Evolutionary conservation across 768 basidiomycete genomes (phyloP).

Genomic region (Lentinula boryana): DNA sequence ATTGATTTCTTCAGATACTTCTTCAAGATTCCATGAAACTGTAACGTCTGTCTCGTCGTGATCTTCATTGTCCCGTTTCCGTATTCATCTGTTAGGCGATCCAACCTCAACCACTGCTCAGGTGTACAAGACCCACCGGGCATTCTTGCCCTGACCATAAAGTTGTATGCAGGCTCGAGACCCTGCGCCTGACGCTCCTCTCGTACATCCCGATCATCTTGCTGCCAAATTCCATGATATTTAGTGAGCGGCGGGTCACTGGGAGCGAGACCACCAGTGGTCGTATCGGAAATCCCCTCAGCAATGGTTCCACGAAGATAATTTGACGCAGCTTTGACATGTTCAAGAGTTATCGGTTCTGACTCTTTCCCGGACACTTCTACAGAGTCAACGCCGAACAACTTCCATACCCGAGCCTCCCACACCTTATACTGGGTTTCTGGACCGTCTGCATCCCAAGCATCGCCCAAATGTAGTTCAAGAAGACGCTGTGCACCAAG

Average conservation of each 20-base stretch:
- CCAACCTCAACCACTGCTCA: conserved; percentile 92
- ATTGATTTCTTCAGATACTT: conserved; percentile 92
- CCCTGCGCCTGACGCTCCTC: conserved; percentile 92
- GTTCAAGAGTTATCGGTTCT: conserved; percentile 97
- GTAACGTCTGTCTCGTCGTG: conserved; percentile 97
- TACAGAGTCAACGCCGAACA: conserved; percentile 82
- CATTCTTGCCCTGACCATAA: conserved; percentile 98
- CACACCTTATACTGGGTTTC: conserved; percentile 94
- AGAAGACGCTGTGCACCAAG: conserved; percentile 77
- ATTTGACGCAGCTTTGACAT: conserved; percentile 94
- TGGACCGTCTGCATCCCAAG: conserved; percentile 94
- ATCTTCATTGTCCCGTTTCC: conserved; percentile 94
- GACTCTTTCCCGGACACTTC: conserved; percentile 93
- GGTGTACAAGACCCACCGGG: conserved; percentile 93
- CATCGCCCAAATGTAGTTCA: conserved; percentile 83
- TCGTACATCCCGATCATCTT: conserved; percentile 97
- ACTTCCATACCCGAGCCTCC: conserved; percentile 93
- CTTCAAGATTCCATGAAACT: conserved; percentile 99
- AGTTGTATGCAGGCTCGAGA: conserved; percentile 90
- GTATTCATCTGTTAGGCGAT: conserved; percentile 93
- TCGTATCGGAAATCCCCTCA: conserved; percentile 82
- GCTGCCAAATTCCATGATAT: conserved; percentile 95
- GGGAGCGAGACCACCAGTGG: conserved; percentile 86
- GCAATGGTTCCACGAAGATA: conserved; percentile 93
- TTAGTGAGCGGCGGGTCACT: conserved; percentile 94